Evolutionary conservation across 257 asterid genomes (phyloP), one percentile per base, ranked within the genome.

Genomic region (Craterostigma plantagineum): DNA sequence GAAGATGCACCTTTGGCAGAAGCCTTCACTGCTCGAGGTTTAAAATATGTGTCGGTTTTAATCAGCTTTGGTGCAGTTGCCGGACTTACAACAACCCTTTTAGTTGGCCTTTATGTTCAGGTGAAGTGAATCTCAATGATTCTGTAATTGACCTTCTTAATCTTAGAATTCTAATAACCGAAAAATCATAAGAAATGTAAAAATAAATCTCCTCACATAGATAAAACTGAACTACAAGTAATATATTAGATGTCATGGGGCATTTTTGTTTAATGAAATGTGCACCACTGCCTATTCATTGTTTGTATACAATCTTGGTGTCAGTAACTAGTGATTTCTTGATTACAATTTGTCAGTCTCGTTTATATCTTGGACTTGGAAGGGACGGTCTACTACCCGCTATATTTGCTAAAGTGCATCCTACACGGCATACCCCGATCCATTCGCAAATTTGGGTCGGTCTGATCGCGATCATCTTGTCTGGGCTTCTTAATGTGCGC

Each of bases 81-180:
- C 53, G 95, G 98, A 63, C 86, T 87, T 30, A 72, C 95, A 27
- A 87, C 98, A 16, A 79, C 91, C 46, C 98, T 82, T 63, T 55
- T 87, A 62, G 93, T 87, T 48, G 98, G 98, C 57, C 98, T 87
- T 59, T 82, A 87, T 12, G 98, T 82, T 51, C 95, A 87, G 95
- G 98, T 76, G 55, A 61, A 46, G 48, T 42, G 60, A 39, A 30
- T 23, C 6, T 23, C 2, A 2, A 23, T 23, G 30, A 2, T 23
- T 23, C 30, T 6, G 30, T 23, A 23, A 23, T 2, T 2, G 30
- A 23, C 30, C 30, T 23, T 23, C 6, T 23, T 23, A 23, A 2
- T 23, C 30, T 2, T 23, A 23, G 30, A 6, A 23, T 23, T 2
- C 6, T 23, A 6, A 23, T 23, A 6, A 23, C n/a, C n/a, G n/a